These are phyloP conservation scores for Malus hybrid DNA, from an alignment of 331 rosid genomes.

Conservation along the genomic window DNA sequence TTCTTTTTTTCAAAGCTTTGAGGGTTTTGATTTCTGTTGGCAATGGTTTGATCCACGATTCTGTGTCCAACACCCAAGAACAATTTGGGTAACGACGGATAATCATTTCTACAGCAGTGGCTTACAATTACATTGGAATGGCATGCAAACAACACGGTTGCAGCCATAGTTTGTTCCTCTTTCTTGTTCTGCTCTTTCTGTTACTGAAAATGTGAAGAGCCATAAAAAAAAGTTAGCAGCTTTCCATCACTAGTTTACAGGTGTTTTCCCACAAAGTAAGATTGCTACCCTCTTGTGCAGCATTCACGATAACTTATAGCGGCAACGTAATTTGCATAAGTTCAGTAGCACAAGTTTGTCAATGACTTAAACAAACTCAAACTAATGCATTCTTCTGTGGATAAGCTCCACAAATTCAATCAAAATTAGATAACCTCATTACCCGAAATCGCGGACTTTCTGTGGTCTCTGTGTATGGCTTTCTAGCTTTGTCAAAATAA, in stretches of 20 bases:
- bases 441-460: background rate
- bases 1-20: background rate
- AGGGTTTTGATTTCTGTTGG: background rate
- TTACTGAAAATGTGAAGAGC: background rate
- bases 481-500: background rate
- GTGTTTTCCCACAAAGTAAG: background rate
- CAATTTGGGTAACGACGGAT: conserved; percentile 1
- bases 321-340: too few species aligned
- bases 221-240: background rate
- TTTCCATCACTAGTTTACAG: too few species aligned
- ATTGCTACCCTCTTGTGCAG: too few species aligned
- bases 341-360: background rate
- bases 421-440: background rate
- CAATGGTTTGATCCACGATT: conserved; percentile 1
- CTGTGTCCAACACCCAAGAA: conserved; percentile 18
- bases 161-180: conserved; percentile 25
- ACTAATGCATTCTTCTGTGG: background rate
- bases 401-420: background rate
- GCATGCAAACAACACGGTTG: conserved; percentile 16
- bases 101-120: conserved; percentile 6
- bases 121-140: conserved; percentile 9
- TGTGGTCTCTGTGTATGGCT: background rate
- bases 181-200: conserved; percentile 10
- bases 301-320: too few species aligned
- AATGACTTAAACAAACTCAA: background rate